Evolutionary conservation across 2,329 filamentous ascomycete genomes (phyloP), one percentile per base, ranked within the genome.

Genomic region (Apiospora marii): DNA sequence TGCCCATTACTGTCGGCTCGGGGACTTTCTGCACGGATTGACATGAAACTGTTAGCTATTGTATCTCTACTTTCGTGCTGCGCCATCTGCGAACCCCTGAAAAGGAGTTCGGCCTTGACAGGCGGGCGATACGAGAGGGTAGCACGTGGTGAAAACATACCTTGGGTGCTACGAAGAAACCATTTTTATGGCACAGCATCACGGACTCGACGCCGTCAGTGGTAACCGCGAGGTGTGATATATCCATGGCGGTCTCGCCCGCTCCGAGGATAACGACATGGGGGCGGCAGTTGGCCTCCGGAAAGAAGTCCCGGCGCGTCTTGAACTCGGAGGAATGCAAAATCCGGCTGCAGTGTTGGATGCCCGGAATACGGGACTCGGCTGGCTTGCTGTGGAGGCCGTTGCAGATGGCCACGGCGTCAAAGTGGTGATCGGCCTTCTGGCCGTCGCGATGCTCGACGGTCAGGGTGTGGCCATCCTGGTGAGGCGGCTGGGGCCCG

Each of bases 181-280:
- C 85, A 73, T 85, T 81, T 8, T 84, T 81, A 72, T 86, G 85
- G 37, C 83, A 85, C 14, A 87, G 72, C 0, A 84, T 83, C 8
- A 87, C 84, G 2, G 70, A 61, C 7, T 82, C 82, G 8, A 80
- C 82, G 0, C 84, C 84, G 0, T 79, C 77, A 0, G 84, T 82
- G 1, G 84, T 87, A 3, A 87, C 79, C 0, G 85, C 85, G 24
- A 87, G 80, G 58, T 85, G 80, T 0, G 82, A 81, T 37, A 87
- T 75, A 67, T 87, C 85, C 79, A 85, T 84, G 4, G 80, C 84
- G 0, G 85, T 87, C 73, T 87, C 85, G 1, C 85, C 85, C 7
- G 80, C 82, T 0, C 85, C 85, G 30, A 87, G 74, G 58, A 87
- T 78, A 48, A 86, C 77, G 0, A 87, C 83, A 53, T 83, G 82